phyloP scores from a whole-genome alignment of 2,329 filamentous ascomycete species.

The Volutella citrinella region DNA sequence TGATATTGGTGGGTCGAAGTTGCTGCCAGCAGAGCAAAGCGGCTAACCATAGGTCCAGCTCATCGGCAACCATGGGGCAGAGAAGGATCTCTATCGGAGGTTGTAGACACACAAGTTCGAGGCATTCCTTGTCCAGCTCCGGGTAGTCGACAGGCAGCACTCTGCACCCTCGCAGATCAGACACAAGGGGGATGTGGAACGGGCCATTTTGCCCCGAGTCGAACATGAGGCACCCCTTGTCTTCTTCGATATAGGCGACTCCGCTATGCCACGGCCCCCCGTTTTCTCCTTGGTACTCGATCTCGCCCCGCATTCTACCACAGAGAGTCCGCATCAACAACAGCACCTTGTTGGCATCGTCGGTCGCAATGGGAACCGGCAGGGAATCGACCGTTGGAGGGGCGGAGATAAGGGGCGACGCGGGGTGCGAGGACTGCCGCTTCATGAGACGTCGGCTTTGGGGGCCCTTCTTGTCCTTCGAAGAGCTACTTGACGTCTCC shows the following conservation, averaged over 20 bases:
- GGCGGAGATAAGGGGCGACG: constrained; percentile 52
- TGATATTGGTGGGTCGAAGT: constrained; percentile 58
- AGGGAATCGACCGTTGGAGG: constrained; percentile 60
- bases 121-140: constrained; percentile 43
- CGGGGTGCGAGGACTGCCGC: constrained; percentile 53
- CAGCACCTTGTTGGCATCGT: constrained; percentile 69
- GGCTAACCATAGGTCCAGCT: constrained; percentile 77
- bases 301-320: constrained; percentile 75
- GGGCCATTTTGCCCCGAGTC: constrained; percentile 65
- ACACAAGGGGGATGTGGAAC: constrained; percentile 65
- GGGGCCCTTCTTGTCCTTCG: constrained; percentile 42
- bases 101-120: constrained; percentile 53
- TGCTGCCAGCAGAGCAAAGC: constrained; percentile 81
- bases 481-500: too few species aligned
- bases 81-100: constrained; percentile 61
- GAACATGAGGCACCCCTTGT: constrained; percentile 71
- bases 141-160: constrained; percentile 55
- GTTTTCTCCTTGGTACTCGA: constrained; percentile 66
- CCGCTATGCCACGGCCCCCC: constrained; percentile 65
- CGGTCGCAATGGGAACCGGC: constrained; percentile 57
- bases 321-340: constrained; percentile 74
- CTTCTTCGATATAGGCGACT: constrained; percentile 76
- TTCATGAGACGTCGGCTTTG: constrained; percentile 55
- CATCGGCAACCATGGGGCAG: constrained; percentile 59
- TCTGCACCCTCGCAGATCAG: constrained; percentile 71